Evolutionary conservation across 805 yeast species (phyloP).

Genomic region (Tetrapisispora nanseiensis): DNA sequence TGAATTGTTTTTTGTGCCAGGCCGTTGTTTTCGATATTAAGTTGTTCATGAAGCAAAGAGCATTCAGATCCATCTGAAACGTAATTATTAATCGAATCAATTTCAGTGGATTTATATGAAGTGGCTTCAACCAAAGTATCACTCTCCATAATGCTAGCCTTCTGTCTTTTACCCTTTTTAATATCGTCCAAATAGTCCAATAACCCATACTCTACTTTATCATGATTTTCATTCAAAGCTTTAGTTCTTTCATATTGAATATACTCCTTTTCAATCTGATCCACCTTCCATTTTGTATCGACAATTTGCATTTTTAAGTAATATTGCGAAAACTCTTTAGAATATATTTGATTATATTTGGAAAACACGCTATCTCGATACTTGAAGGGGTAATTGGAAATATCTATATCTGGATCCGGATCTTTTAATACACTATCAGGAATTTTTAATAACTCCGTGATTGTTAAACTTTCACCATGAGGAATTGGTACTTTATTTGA

Average conservation of each 20-base stretch:
- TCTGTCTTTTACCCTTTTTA: conserved; percentile 12
- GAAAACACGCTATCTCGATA: conserved; percentile 26
- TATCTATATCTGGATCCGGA: conserved; percentile 12
- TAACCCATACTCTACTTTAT: conserved; percentile 11
- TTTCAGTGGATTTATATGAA: not conserved
- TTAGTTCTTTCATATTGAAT: conserved; percentile 8
- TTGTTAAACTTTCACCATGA: conserved; percentile 71
- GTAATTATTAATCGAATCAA: not conserved
- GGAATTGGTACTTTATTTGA: conserved; percentile 63
- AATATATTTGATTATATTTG: conserved; percentile 21
- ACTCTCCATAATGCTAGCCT: conserved; percentile 16
- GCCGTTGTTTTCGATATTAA: not conserved
- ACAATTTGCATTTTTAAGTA: conserved; percentile 26
- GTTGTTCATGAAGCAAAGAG: conserved; percentile 1
- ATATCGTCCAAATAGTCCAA: conserved; percentile 19
- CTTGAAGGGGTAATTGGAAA: conserved; percentile 14
- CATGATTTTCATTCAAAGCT: conserved; percentile 8
- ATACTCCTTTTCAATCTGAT: conserved; percentile 19
- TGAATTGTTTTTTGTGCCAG: not conserved
- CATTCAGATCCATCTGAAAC: not conserved
- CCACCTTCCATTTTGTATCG: conserved; percentile 16
- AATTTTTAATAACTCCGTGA: conserved; percentile 39
- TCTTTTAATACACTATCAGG: conserved; percentile 20
- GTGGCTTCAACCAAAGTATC: not conserved
- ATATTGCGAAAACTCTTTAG: conserved; percentile 19